Conservation (phyloP, 2,329 filamentous ascomycete species). For the Aotearoamyces nothofagi region DNA sequence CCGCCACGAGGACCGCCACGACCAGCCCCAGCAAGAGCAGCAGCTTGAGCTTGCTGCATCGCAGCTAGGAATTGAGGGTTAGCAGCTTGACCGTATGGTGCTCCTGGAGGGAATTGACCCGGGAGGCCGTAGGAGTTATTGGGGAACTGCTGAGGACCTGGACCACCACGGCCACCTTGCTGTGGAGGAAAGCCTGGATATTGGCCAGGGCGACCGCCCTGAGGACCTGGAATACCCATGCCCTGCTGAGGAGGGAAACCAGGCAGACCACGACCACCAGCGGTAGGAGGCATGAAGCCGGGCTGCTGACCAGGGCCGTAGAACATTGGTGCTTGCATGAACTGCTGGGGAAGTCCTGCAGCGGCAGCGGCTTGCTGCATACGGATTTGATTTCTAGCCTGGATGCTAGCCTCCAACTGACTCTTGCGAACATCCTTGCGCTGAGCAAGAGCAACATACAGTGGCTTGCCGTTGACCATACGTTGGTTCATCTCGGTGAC, state of each 20-base stretch:
- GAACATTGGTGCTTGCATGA: constrained; percentile 84
- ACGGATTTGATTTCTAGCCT: constrained; percentile 94
- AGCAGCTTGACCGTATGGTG: constrained; percentile 65
- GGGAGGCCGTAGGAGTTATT: constrained; percentile 75
- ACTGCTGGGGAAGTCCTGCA: constrained; percentile 75
- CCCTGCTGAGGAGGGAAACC: constrained; percentile 46
- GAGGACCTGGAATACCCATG: constrained; percentile 55
- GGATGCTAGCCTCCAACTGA: constrained; percentile 97
- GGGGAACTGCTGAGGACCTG: constrained; percentile 70
- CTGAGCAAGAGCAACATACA: constrained; percentile 95
- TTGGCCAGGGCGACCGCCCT: constrained; percentile 71
- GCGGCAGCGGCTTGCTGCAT: constrained; percentile 94
- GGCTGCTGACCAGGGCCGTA: constrained; percentile 74
- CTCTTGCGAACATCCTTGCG: constrained; percentile 99
- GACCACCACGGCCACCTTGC: constrained; percentile 75
- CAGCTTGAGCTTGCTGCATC: constrained; percentile 60
- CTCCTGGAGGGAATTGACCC: constrained; percentile 64
- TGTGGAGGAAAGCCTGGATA: constrained; percentile 74
- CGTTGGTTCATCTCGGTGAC: constrained; percentile 99
- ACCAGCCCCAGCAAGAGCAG: constrained; percentile 28
- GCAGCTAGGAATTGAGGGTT: constrained; percentile 69
- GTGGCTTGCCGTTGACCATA: constrained; percentile 92
- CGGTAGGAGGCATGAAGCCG: constrained; percentile 43
- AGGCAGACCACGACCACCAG: constrained; percentile 42
- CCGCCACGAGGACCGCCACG: constrained; percentile 30